Percentiles rank a stretch among this genome's conserved stretches.
These are phyloP conservation scores for Pholiota microspora DNA, from an alignment of 768 basidiomycete species.

Conservation along the genomic window DNA sequence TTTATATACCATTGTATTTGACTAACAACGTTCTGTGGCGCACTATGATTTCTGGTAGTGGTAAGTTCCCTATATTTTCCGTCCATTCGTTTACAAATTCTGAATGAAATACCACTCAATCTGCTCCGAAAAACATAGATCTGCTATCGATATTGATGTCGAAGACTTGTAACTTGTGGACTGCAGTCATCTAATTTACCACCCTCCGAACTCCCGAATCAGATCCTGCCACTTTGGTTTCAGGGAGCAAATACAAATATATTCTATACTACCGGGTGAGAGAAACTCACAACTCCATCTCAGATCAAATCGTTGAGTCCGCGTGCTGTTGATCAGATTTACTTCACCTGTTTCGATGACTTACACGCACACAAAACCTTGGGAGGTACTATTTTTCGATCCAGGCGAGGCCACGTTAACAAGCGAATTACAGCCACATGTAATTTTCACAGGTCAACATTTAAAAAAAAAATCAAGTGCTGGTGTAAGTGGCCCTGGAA, in stretches of 20 bases:
- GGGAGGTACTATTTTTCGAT: constrained; percentile 13
- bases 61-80: no score
- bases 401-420: constrained; percentile 1
- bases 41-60: neutral
- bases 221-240: neutral
- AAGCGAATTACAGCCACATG: neutral
- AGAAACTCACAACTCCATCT: neutral
- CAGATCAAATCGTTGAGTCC: neutral
- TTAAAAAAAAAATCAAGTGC: neutral
- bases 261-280: neutral
- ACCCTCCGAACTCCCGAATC: neutral
- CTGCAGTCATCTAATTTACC: neutral
- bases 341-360: neutral
- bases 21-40: neutral
- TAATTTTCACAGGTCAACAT: neutral
- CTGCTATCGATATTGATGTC: neutral
- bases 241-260: neutral
- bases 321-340: neutral
- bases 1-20: neutral
- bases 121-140: neutral
- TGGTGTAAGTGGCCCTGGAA: no score
- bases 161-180: neutral
- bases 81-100: neutral
- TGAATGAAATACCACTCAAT: neutral
- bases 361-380: constrained; percentile 8